phyloP scores from a whole-genome alignment of 768 basidiomycete species.

The Russula sp. region DNA sequence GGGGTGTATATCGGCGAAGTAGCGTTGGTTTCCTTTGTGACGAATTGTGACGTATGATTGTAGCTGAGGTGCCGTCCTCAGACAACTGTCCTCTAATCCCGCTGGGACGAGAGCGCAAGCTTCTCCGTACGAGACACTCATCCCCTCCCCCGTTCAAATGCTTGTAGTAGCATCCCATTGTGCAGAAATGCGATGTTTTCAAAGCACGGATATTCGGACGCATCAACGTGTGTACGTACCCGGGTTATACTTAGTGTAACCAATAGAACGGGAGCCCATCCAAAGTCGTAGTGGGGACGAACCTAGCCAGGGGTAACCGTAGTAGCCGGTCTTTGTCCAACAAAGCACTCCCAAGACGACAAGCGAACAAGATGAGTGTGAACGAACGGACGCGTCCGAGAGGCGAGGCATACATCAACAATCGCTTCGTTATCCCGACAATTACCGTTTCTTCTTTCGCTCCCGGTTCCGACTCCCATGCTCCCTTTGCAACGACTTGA shows the following conservation, averaged over 20 bases:
- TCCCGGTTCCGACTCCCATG: slow-evolving; percentile 12
- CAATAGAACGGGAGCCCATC: neutral
- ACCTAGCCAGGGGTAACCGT: neutral
- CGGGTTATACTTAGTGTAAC: neutral
- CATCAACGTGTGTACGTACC: neutral
- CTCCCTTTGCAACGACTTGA: slow-evolving; percentile 42
- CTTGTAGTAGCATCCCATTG: neutral
- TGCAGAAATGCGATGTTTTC: neutral
- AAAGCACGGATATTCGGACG: neutral
- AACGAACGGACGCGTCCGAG: neutral
- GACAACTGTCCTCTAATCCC: too few relatives aligned
- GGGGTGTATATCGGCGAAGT: neutral
- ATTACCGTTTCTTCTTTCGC: slow-evolving; percentile 17
- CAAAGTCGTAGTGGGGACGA: neutral
- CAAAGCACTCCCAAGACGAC: neutral
- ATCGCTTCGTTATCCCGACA: neutral
- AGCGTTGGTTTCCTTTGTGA: too few relatives aligned
- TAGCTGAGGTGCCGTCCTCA: too few relatives aligned
- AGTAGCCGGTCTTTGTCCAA: neutral
- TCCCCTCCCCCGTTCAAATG: too few relatives aligned
- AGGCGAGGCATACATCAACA: neutral
- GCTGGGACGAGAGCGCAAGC: too few relatives aligned
- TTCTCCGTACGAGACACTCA: too few relatives aligned
- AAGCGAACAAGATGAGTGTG: neutral
- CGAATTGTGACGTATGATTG: too few relatives aligned